Conservation (phyloP, 164 flowering plant genomes). For the Tetracentron sinense region DNA sequence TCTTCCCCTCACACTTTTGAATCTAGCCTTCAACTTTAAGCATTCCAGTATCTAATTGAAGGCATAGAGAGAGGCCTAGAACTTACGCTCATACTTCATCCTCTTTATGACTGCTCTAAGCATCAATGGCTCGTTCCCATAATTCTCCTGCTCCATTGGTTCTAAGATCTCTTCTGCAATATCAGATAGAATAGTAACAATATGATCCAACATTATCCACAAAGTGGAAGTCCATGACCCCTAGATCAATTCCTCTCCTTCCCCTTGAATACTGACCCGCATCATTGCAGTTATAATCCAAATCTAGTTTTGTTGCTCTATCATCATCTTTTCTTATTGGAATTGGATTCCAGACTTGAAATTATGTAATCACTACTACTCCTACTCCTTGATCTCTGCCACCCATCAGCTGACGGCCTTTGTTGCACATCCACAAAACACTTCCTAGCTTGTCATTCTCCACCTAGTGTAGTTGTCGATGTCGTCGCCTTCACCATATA, state of each 20-base stretch:
- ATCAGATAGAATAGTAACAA: constrained; percentile 32
- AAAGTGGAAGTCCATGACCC: constrained; percentile 33
- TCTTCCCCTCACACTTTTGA: background rate
- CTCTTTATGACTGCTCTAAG: constrained; percentile 30
- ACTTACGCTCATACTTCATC: constrained; percentile 68
- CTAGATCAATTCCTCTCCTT: constrained; percentile 21
- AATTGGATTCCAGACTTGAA: constrained; percentile 3
- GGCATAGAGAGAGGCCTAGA: constrained; percentile 67
- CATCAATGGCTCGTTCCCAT: constrained; percentile 16
- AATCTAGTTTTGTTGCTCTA: constrained; percentile 5
- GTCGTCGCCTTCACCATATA: constrained; percentile 28
- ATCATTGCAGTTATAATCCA: constrained; percentile 10
- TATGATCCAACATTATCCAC: constrained; percentile 26
- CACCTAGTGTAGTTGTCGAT: constrained; percentile 14
- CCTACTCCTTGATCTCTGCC: constrained; percentile 43
- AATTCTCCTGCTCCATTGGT: constrained; percentile 23
- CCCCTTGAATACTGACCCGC: background rate
- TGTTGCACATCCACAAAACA: constrained; percentile 47
- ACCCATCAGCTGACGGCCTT: constrained; percentile 54
- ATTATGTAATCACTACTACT: background rate
- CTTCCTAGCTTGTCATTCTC: constrained; percentile 25
- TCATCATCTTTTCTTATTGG: constrained; percentile 3
- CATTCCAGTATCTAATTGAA: constrained; percentile 64
- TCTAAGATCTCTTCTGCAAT: constrained; percentile 34
- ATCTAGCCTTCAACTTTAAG: constrained; percentile 34